Conservation (phyloP, 768 basidiomycete species). For the Obba rivulosa region DNA sequence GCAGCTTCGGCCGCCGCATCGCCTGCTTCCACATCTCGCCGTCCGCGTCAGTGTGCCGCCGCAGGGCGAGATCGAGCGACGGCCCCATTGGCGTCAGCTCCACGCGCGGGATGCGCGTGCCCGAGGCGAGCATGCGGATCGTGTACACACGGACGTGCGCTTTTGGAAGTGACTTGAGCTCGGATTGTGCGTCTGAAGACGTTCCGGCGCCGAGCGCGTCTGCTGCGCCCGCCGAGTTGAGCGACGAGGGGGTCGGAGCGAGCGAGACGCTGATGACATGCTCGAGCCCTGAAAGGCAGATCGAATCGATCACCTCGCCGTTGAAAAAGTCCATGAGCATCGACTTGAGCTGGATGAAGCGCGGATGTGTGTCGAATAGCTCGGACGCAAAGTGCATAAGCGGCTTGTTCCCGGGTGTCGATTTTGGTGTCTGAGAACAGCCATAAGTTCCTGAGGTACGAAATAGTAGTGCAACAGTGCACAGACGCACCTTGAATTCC, state of each 20-base stretch:
- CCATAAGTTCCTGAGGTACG: not conserved
- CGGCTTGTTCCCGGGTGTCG: slow-evolving; percentile 84
- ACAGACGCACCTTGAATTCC: slow-evolving; percentile 68
- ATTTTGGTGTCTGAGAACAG: slow-evolving; percentile 68
- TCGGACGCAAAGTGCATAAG: slow-evolving; percentile 95
- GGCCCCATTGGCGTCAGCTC: slow-evolving; percentile 90
- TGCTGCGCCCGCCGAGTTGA: slow-evolving; percentile 37
- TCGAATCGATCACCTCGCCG: slow-evolving; percentile 75
- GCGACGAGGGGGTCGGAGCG: slow-evolving; percentile 54
- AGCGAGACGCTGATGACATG: slow-evolving; percentile 82
- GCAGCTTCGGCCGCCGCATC: slow-evolving; percentile 79
- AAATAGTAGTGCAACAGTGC: not conserved
- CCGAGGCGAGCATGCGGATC: slow-evolving; percentile 65
- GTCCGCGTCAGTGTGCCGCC: slow-evolving; percentile 72
- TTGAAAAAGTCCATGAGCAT: slow-evolving; percentile 89
- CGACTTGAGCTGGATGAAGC: slow-evolving; percentile 88
- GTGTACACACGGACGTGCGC: slow-evolving; percentile 90
- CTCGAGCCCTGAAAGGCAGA: slow-evolving; percentile 80
- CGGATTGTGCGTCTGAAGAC: slow-evolving; percentile 27
- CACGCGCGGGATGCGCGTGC: slow-evolving; percentile 73
- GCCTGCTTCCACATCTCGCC: slow-evolving; percentile 77
- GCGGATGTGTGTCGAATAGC: slow-evolving; percentile 91
- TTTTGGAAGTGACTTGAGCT: slow-evolving; percentile 49
- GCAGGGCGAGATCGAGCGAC: slow-evolving; percentile 73
- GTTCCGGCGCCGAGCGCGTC: slow-evolving; percentile 7